phyloP scores from a whole-genome alignment of 306 rosid genomes.

The Lupinus albus region DNA sequence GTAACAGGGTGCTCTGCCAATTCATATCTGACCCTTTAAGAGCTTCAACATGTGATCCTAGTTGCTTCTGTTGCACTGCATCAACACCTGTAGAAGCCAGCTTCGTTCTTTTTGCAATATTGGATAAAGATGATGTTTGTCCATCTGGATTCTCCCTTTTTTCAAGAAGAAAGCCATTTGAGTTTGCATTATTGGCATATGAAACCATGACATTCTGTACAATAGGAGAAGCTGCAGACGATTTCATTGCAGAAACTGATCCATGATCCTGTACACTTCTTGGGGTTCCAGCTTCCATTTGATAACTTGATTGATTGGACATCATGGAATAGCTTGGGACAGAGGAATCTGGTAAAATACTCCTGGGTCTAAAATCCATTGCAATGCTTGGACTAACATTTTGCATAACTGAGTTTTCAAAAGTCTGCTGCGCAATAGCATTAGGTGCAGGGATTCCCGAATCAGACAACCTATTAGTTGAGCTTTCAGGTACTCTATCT shows the following conservation, averaged over 20 bases:
- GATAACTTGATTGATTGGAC: conserved; percentile 67
- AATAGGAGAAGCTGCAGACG: conserved; percentile 62
- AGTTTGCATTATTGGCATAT: conserved; percentile 59
- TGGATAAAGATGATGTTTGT: conserved; percentile 69
- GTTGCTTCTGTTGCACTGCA: conserved; percentile 67
- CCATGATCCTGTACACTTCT: conserved; percentile 75
- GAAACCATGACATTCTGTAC: conserved; percentile 69
- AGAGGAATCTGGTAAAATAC: conserved; percentile 65
- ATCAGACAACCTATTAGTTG: conserved; percentile 64
- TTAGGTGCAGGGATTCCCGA: conserved; percentile 63
- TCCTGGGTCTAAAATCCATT: conserved; percentile 65
- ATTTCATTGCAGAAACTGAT: conserved; percentile 54
- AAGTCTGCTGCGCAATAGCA: conserved; percentile 54
- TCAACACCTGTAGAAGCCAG: conserved; percentile 59
- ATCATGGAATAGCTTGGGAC: conserved; percentile 57
- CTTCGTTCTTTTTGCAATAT: conserved; percentile 68
- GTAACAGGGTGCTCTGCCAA: conserved; percentile 77
- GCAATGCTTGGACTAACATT: conserved; percentile 55
- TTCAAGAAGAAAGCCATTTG: conserved; percentile 49
- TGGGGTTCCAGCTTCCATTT: conserved; percentile 64
- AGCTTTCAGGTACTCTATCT: conserved; percentile 73
- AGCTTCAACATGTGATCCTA: conserved; percentile 57
- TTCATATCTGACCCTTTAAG: conserved; percentile 72
- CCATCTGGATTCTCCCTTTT: conserved; percentile 87
- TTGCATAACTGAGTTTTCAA: conserved; percentile 62